Conservation (phyloP, 306 rosid genomes). For the Acacia crassicarpa region DNA sequence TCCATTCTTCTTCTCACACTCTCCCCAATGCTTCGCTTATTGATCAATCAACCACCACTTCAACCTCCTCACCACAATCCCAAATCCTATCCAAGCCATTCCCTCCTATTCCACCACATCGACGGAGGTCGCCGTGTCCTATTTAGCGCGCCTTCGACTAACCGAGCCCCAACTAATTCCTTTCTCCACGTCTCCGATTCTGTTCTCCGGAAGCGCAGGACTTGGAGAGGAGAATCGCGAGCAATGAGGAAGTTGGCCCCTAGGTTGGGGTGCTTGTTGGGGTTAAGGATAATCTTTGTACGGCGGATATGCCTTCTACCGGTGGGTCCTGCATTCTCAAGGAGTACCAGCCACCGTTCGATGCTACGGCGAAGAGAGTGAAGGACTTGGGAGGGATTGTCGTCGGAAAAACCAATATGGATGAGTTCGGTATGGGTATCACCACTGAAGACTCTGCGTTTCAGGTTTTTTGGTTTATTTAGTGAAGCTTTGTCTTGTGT, state of each 20-base stretch:
- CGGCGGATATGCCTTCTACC: constrained; percentile 88
- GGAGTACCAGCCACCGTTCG: constrained; percentile 81
- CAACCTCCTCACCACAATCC: constrained; percentile 43
- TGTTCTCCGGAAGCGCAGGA: constrained; percentile 53
- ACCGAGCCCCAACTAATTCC: constrained; percentile 75
- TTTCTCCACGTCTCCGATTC: constrained; percentile 75
- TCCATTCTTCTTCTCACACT: constrained; percentile 41
- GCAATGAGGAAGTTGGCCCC: constrained; percentile 72
- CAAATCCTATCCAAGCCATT: constrained; percentile 81
- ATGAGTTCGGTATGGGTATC: constrained; percentile 98
- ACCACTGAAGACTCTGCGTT: constrained; percentile 94
- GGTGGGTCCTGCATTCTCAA: constrained; percentile 78
- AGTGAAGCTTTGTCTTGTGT: neutral
- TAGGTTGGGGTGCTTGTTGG: constrained; percentile 85
- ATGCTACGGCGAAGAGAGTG: constrained; percentile 79
- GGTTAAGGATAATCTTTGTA: constrained; percentile 91
- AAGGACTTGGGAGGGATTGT: constrained; percentile 80
- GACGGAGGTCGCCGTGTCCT: constrained; percentile 57
- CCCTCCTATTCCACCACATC: constrained; percentile 68
- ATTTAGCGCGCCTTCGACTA: constrained; percentile 67
- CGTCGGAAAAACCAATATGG: constrained; percentile 92
- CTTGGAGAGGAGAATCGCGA: constrained; percentile 52
- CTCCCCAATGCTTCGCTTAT: constrained; percentile 47
- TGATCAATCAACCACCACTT: constrained; percentile 37
- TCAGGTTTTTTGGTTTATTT: constrained; percentile 57